Evolutionary conservation across 2,329 filamentous ascomycete genomes (phyloP), one percentile per base, ranked within the genome.

Genomic region (Penicillium sclerotiorum): DNA sequence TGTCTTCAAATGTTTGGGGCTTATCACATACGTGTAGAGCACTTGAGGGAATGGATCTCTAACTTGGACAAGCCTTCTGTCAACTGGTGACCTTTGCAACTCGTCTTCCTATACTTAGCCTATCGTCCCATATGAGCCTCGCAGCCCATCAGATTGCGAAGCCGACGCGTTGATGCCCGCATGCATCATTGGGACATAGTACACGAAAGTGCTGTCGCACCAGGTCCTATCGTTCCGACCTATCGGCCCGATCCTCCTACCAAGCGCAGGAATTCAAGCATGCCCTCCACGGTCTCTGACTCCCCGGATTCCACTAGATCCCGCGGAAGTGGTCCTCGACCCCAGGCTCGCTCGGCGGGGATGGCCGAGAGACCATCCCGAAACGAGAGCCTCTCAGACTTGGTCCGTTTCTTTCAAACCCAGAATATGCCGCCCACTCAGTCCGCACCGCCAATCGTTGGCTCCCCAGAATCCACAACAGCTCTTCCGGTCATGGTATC

Each of bases 391-490:
- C 51, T 71, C 21, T 58, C 64, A 23, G 70, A 72, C 37, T 60
- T 72, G 11, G 62, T 72, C 35, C 65, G 60, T 33, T 70, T 71
- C 53, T 68, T 72, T 32, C 68, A 71, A 44, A 56, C 61, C 5
- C 63, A 64, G 40, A 61, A 62, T 43, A 47, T 47, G 15, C 50
- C 65, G 5, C 46, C 58, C 18, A 36, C 46, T 28, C 40, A 47
- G 15, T 33, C 46, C 40, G 44, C 43, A 45, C 37, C 52, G 21
- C 47, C 46, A 9, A 45, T 9, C 9, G 13, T 57, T 42, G 43
- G 50, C 18, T 49, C 53, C 18, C 52, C 57, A 38, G 64, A 66
- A 46, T 53, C 55, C 18, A 59, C 55, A 2, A 64, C 64, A 9
- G 63, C 68, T 6, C 59, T 61, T 2, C 59, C 58, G 3, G 20